Evolutionary conservation across 1,284 basidiomycete genomes (phyloP), one percentile per base, ranked within the genome.

Genomic region (Apiotrichum veenhuisii): DNA sequence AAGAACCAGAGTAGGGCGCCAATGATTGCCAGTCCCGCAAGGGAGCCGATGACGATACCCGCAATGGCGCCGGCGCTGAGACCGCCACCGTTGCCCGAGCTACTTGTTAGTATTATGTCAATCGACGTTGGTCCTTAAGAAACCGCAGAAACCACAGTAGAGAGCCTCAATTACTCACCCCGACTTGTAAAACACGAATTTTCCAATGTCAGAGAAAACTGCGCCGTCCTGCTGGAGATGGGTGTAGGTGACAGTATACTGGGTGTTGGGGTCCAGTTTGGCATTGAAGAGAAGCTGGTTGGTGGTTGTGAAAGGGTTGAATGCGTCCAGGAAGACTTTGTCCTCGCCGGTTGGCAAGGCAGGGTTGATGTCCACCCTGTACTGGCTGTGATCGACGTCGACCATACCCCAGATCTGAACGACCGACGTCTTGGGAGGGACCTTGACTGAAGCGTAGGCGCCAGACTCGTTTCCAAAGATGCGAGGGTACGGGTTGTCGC

Each of bases 1-100:
- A 68, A 37, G 63, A 65, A 70, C 12, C 69, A 71, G 30, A 62
- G 43, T 12, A 65, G 48, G 15, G 62, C 58, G 10, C 67, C 61
- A 33, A 57, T n/a, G 22, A 52, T 40, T 8, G 48, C 27, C 37
- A 59, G 40, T n/a, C 49, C 55, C 10, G 36, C 30, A 36, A 63
- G 27, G 15, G 57, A 45, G 17, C 47, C 61, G 27, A 63, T 34
- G 36, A 57, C 61, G 25, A 63, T 57, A 25, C 61, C 61, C 1
- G 58, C 61, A n/a, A 63, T 52, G 42, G 42, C 47, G 17, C 61
- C 61, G n/a, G 40, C 48, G 2, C 58, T 57, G 42, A 63, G n/a
- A n/a, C n/a, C 36, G 30, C 40, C 40, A 41, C n/a, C 14, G 40
- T 20, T 30, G 30, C 58, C 54, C 7, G 37, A 26, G 37, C 37